A percentile compares a stretch with the other conserved stretches of the same genome.
Evolutionary conservation across 805 yeast species (phyloP).

Genomic region (Sugiyamaella marilandica): DNA sequence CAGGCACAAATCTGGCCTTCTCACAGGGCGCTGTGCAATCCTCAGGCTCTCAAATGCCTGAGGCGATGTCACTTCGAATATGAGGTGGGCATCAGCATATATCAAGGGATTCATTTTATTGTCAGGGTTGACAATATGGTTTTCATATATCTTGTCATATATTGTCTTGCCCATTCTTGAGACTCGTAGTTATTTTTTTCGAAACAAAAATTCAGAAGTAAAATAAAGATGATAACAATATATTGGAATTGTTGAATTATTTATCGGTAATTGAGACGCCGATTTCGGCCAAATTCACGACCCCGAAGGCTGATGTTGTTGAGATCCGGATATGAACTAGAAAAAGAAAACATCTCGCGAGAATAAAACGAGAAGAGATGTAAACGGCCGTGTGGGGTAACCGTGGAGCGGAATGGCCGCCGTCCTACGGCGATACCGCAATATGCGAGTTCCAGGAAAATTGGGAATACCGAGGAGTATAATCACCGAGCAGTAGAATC

Average conservation of each 20-base stretch:
- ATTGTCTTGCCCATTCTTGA: conserved; percentile 47
- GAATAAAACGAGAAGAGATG: background rate
- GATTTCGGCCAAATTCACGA: background rate
- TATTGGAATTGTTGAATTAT: background rate
- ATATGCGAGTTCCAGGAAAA: no score
- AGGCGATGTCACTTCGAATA: conserved; percentile 97
- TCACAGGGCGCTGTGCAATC: conserved; percentile 79
- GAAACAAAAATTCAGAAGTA: background rate
- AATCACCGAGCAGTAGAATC: no score
- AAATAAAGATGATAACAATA: background rate
- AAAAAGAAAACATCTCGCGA: background rate
- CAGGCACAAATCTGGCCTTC: conserved; percentile 85
- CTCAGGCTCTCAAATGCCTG: conserved; percentile 95
- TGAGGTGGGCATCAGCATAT: conserved; percentile 93
- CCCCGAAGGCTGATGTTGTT: background rate
- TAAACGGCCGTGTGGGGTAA: no score
- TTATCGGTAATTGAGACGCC: background rate
- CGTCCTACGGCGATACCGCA: no score
- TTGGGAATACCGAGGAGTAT: no score
- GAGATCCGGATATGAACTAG: background rate
- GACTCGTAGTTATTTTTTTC: no score
- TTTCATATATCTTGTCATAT: conserved; percentile 92
- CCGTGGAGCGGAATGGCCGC: no score
- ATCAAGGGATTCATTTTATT: conserved; percentile 73
- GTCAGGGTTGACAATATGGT: conserved; percentile 85